Base-by-base conservation (phyloP, 768 basidiomycete genomes). In the Thelephora ganbajun region DNA sequence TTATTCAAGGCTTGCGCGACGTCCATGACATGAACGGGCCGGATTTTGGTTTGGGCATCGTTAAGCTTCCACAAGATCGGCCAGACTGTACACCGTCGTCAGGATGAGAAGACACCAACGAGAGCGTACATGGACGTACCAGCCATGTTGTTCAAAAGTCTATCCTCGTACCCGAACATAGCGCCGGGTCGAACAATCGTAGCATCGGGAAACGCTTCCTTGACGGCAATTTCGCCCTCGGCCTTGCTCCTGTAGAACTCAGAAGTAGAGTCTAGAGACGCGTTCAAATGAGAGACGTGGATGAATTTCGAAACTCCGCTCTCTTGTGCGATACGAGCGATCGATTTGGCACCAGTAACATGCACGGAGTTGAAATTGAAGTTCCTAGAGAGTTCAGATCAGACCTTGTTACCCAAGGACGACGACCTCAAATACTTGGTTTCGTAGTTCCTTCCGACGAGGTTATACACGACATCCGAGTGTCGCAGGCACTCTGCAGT, bases 81-180 rank as follows among this genome's bases (percentile, higher is more conserved):
- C 77, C 85, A 93, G 54, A 77, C 92, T 93, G 57, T 14, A 54
- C 3, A 30, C 18, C 44, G 34, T 19, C 33, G 18, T 16, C 12
- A 16, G 13, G 14, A 13, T 30, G 37, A 41, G 11, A 26, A 33
- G 19, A 23, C 35, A 34, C 23, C 34, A 49, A 34, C 26, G 18
- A 13, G 49, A 19, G 19, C 42, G 56, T 48, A 43, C 44, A 50
- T 42, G 41, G 49, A 74, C 84, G 64, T 61, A 93, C 92, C 68
- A 44, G 91, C 85, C 65, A 96, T 85, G 61, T 87, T 92, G 62
- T 85, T 93, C 60, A 98, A 66, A 44, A 98, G 66, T 64, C 83
- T 89, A 68, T 99, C 96, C 65, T 99, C 96, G 58, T 83, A 78
- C n/a, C 96, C 96, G 63, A 71, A 99, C 78, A 97, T 79, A 30